These are phyloP conservation scores for Xylaria sp. DNA, from an alignment of 2,329 filamentous ascomycete species.

Conservation along the genomic window DNA sequence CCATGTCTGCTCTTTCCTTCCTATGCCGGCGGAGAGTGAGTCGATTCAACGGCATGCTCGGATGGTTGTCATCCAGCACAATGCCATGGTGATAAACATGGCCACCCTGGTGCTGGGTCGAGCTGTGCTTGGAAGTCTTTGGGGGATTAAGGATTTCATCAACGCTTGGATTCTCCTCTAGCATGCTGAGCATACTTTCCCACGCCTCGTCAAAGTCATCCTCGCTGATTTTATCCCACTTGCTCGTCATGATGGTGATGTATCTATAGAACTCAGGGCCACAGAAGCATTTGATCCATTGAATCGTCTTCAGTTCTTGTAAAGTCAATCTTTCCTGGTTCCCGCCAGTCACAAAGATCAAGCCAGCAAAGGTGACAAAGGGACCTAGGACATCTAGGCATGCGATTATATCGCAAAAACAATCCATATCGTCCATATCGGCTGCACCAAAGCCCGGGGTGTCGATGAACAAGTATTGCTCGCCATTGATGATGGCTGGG, in stretches of 20 bases:
- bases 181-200: conserved; percentile 11
- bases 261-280: conserved; percentile 9
- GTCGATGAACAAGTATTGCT: conserved; percentile 18
- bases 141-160: conserved; percentile 2
- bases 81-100: conserved; percentile 14
- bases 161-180: background rate
- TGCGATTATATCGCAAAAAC: conserved; percentile 5
- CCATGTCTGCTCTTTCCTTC: conserved; percentile 8
- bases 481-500: conserved; percentile 6
- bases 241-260: conserved; percentile 8
- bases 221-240: conserved; percentile 17
- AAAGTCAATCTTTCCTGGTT: conserved; percentile 5
- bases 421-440: conserved; percentile 15
- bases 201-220: conserved; percentile 8
- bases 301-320: conserved; percentile 8
- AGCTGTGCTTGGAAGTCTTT: background rate
- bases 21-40: background rate
- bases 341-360: conserved; percentile 6
- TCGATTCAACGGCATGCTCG: background rate
- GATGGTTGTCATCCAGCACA: background rate
- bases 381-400: conserved; percentile 3
- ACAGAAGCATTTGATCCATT: conserved; percentile 16
- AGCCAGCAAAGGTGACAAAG: background rate
- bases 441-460: conserved; percentile 15
- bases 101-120: background rate